These are phyloP conservation scores for Globisporangium carolinianum DNA, from an alignment of 352 stramenopile species.

Conservation along the genomic window DNA sequence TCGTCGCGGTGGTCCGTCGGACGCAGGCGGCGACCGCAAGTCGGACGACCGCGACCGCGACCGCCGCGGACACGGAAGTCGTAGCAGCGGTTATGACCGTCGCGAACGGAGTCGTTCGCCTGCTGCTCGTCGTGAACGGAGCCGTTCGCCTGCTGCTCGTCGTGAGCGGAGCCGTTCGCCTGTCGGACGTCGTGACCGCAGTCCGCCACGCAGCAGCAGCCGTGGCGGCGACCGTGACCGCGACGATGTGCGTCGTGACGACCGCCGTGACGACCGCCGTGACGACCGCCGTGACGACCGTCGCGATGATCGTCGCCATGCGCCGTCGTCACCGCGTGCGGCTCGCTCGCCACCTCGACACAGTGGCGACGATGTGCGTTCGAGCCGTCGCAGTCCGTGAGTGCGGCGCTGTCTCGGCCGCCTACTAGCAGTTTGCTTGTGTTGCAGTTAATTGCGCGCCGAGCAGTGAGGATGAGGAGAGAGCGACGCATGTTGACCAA, in stretches of 20 bases:
- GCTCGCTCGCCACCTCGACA: neutral
- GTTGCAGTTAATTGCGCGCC: too few relatives aligned
- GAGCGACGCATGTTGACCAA: neutral
- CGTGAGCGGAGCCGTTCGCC: constrained; percentile 14
- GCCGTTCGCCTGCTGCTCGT: neutral
- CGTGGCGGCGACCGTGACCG: constrained; percentile 1
- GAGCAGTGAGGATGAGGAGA: too few relatives aligned
- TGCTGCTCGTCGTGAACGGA: neutral
- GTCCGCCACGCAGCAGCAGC: constrained; percentile 2
- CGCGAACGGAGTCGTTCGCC: constrained; percentile 10
- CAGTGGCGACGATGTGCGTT: constrained; percentile 1
- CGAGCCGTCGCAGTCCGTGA: constrained; percentile 2
- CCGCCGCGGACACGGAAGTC: neutral
- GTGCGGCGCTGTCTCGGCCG: neutral
- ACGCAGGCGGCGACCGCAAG: neutral
- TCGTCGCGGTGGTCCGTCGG: constrained; percentile 10
- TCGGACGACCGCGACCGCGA: neutral
- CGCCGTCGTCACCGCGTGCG: neutral
- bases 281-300: neutral
- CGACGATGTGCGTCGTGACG: too few relatives aligned
- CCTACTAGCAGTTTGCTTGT: neutral
- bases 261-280: too few relatives aligned
- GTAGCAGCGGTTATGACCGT: neutral
- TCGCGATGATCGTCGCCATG: neutral
- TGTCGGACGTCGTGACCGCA: constrained; percentile 1